Conservation (phyloP, 2,329 filamentous ascomycete genomes). For the Cladophialophora bantiana region DNA sequence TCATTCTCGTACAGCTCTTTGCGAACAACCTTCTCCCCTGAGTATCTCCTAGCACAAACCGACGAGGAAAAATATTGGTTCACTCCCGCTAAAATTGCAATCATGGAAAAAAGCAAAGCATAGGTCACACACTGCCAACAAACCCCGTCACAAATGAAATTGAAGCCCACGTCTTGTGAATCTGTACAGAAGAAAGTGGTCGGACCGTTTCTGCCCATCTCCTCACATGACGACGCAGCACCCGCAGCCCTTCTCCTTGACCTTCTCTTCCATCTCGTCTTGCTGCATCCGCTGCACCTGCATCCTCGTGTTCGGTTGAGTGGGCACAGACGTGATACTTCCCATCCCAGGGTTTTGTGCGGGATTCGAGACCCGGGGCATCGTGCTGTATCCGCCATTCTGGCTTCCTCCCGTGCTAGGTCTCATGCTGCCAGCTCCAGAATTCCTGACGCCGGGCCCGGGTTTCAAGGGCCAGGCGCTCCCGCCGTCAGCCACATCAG, state of each 20-base stretch:
- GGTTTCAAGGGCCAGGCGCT: constrained; percentile 44
- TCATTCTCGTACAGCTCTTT: constrained; percentile 3
- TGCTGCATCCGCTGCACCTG: constrained; percentile 54
- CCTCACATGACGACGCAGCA: constrained; percentile 78
- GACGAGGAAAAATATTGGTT: constrained; percentile 19
- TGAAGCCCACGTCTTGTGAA: constrained; percentile 15
- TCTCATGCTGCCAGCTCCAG: constrained; percentile 39
- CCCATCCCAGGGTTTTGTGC: constrained; percentile 34
- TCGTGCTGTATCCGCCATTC: constrained; percentile 56
- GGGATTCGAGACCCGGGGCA: constrained; percentile 55
- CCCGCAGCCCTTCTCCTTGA: constrained; percentile 68
- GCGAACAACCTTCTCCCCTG: background rate
- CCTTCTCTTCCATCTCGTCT: constrained; percentile 62
- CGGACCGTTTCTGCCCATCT: background rate
- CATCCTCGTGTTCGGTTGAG: constrained; percentile 46
- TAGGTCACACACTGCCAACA: background rate
- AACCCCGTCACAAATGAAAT: constrained; percentile 29
- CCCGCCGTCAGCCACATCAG: constrained; percentile 25
- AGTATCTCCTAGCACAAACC: constrained; percentile 4
- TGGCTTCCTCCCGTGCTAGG: constrained; percentile 53
- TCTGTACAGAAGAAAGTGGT: constrained; percentile 23
- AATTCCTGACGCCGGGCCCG: constrained; percentile 37
- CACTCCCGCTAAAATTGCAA: constrained; percentile 37
- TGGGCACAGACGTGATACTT: constrained; percentile 39
- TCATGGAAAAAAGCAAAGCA: constrained; percentile 23